phyloP scores from a whole-genome alignment of 768 basidiomycete genomes.

The Fomitopsis pulvina region DNA sequence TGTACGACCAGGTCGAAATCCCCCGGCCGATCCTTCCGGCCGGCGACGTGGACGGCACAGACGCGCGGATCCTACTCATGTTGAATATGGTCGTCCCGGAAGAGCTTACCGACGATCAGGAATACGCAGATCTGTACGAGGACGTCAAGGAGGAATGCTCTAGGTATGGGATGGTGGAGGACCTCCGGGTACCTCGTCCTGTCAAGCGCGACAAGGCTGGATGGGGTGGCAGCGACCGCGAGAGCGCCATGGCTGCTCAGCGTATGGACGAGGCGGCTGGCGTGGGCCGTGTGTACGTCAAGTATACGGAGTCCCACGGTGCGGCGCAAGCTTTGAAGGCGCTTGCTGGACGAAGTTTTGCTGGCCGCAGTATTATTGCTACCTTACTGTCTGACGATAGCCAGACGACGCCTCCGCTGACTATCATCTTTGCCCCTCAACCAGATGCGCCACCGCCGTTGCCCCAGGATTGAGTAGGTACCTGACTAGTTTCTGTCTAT shows the following conservation, averaged over 20 bases:
- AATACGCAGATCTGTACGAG: constrained; percentile 91
- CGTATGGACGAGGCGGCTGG: constrained; percentile 84
- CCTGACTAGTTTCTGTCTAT: too few relatives aligned
- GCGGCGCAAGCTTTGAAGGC: constrained; percentile 74
- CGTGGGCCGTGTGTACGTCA: constrained; percentile 94
- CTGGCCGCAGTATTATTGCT: constrained; percentile 81
- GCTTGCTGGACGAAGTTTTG: constrained; percentile 86
- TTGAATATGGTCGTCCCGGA: constrained; percentile 98
- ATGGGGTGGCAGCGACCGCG: constrained; percentile 62
- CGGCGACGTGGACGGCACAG: constrained; percentile 47
- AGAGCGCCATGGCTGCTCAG: constrained; percentile 58
- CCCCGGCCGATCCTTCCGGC: constrained; percentile 87
- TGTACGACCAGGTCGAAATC: constrained; percentile 78
- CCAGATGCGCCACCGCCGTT: constrained; percentile 78
- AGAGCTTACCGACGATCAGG: constrained; percentile 83
- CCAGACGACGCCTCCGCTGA: constrained; percentile 76
- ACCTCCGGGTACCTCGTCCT: constrained; percentile 84
- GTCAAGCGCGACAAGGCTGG: constrained; percentile 80
- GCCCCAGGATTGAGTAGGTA: constrained; percentile 30
- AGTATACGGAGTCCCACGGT: constrained; percentile 57
- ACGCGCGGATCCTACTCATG: constrained; percentile 86
- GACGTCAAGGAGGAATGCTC: constrained; percentile 90
- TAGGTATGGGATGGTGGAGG: constrained; percentile 75
- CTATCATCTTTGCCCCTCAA: constrained; percentile 78
- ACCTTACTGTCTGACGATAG: constrained; percentile 80